Percentiles rank a stretch among this genome's conserved stretches.
phyloP scores from a whole-genome alignment of 2,329 filamentous ascomycete genomes.

The Lasiodiplodia sp. region DNA sequence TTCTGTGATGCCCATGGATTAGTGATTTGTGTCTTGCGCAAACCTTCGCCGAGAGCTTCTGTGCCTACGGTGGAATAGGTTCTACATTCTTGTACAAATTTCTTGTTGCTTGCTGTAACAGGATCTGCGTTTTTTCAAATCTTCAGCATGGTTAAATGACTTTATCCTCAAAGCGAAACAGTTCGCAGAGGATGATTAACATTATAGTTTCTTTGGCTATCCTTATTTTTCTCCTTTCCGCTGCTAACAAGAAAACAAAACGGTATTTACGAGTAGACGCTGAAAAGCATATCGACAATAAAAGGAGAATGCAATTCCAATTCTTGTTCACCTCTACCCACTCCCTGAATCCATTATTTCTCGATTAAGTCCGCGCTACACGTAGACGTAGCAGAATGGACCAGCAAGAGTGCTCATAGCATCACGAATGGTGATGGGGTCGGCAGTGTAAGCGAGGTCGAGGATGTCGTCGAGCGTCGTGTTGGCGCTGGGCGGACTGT shows the following conservation, averaged over 20 bases:
- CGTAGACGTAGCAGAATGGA: slow-evolving; percentile 57
- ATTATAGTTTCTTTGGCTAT: background rate
- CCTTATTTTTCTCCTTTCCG: background rate
- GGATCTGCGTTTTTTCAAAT: no score
- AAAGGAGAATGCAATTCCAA: background rate
- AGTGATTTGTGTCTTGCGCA: background rate
- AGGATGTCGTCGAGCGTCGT: slow-evolving; percentile 55
- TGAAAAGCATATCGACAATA: background rate
- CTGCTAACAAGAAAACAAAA: background rate
- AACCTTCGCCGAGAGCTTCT: background rate
- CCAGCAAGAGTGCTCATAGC: slow-evolving; percentile 54
- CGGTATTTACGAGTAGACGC: background rate
- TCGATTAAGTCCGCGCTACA: background rate
- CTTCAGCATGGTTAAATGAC: no score
- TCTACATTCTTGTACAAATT: no score
- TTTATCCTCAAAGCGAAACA: background rate
- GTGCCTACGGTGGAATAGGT: no score
- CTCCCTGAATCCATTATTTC: background rate
- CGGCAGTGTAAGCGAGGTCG: slow-evolving; percentile 47
- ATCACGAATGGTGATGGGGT: slow-evolving; percentile 46
- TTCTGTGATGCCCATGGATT: background rate
- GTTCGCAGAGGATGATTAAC: background rate
- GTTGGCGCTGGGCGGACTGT: slow-evolving; percentile 52
- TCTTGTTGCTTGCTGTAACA: no score
- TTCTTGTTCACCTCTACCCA: no score